Evolutionary conservation across 2,329 filamentous ascomycete species (phyloP).

Genomic region (Hymenoscyphus scutula): DNA sequence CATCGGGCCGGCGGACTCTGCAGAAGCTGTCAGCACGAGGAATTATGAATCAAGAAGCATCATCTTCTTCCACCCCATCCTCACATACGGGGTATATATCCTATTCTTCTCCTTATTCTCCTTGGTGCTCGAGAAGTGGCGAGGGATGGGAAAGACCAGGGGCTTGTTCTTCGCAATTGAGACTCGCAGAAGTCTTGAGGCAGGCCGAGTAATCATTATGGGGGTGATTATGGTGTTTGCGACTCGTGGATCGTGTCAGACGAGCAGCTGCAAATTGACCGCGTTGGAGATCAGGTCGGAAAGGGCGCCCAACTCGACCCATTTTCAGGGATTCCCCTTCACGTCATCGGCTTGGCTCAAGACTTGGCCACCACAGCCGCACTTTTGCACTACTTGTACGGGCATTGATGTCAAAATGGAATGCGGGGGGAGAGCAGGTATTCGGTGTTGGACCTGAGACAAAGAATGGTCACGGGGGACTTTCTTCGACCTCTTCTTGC

Average conservation of each 20-base stretch:
- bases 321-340: background rate
- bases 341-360: background rate
- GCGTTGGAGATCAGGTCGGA: background rate
- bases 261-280: background rate
- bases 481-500: background rate
- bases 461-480: background rate
- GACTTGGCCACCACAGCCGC: background rate
- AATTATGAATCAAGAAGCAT: background rate
- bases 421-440: no score
- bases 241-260: constrained; percentile 1
- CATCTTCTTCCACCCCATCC: no score
- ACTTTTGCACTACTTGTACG: no score
- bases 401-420: background rate
- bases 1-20: constrained; percentile 54
- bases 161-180: constrained; percentile 10
- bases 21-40: background rate
- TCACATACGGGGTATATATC: constrained; percentile 40
- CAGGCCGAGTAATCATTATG: constrained; percentile 28
- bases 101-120: constrained; percentile 38
- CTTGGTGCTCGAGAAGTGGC: constrained; percentile 26
- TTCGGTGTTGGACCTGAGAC: background rate
- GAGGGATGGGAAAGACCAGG: constrained; percentile 5
- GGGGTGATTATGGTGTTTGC: background rate
- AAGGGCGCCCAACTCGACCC: background rate
- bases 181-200: constrained; percentile 16